A percentile compares a stretch with the other conserved stretches of the same genome.
Evolutionary conservation across 352 stramenopile species (phyloP).

Genomic region (Peronospora farinosa): DNA sequence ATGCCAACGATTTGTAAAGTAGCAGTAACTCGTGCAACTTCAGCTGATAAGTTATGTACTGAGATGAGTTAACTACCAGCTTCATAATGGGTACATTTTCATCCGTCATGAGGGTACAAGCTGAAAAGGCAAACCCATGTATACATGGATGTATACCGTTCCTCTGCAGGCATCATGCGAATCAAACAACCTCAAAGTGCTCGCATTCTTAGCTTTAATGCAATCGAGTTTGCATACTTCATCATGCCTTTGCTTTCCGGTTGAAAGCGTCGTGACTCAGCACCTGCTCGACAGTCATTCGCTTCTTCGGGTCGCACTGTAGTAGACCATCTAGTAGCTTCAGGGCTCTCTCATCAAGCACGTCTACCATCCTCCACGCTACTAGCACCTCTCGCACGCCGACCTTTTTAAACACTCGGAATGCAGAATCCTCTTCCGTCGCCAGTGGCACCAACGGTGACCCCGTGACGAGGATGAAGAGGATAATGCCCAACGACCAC

Average conservation of each 20-base stretch:
- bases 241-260: neutral
- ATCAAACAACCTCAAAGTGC: no score
- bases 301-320: slow-evolving; percentile 21
- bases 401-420: slow-evolving; percentile 23
- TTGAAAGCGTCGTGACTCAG: slow-evolving; percentile 14
- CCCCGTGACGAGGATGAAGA: slow-evolving; percentile 19
- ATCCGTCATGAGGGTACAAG: no score
- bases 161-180: no score
- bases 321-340: slow-evolving; percentile 25
- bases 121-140: no score
- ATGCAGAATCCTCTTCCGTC: slow-evolving; percentile 20
- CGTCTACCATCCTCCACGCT: slow-evolving; percentile 23
- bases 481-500: slow-evolving; percentile 49
- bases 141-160: no score
- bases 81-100: no score
- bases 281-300: slow-evolving; percentile 17
- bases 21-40: no score
- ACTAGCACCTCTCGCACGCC: slow-evolving; percentile 26
- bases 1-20: no score
- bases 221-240: neutral
- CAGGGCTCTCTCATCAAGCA: slow-evolving; percentile 10
- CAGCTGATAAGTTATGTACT: no score
- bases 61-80: no score
- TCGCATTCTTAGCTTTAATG: no score
- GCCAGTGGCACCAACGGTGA: slow-evolving; percentile 34